A percentile compares a stretch with the other conserved stretches of the same genome.
phyloP scores from a whole-genome alignment of 2,329 filamentous ascomycete genomes.

The Claviceps monticola region DNA sequence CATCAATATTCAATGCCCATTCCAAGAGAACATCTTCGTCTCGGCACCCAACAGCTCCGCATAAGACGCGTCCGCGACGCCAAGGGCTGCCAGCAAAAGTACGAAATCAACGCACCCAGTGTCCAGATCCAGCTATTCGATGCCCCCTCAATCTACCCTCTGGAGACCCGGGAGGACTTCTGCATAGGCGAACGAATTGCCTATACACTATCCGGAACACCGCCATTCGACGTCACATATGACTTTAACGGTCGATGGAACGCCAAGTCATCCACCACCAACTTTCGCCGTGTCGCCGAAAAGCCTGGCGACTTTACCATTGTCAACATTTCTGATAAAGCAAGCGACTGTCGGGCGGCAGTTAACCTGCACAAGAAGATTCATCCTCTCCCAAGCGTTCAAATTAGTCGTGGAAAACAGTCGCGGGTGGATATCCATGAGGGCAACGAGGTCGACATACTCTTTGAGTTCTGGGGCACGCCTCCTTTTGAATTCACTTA shows the following conservation, averaged over 20 bases:
- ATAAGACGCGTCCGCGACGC: constrained; percentile 84
- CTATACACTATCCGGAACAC: constrained; percentile 79
- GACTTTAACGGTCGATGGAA: constrained; percentile 73
- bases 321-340: constrained; percentile 73
- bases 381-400: constrained; percentile 83
- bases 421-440: constrained; percentile 89
- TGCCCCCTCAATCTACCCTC: constrained; percentile 75
- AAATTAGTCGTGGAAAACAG: constrained; percentile 71
- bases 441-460: constrained; percentile 82
- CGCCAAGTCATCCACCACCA: constrained; percentile 65
- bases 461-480: constrained; percentile 90
- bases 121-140: constrained; percentile 90
- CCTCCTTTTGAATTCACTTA: constrained; percentile 98
- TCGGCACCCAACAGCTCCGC: constrained; percentile 79
- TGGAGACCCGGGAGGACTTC: constrained; percentile 76
- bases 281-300: constrained; percentile 87
- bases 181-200: constrained; percentile 92
- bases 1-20: constrained; percentile 69
- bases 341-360: constrained; percentile 71
- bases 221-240: constrained; percentile 89
- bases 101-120: constrained; percentile 54
- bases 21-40: constrained; percentile 67
- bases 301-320: constrained; percentile 80
- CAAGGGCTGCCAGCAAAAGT: constrained; percentile 70
- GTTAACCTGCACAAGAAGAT: constrained; percentile 71